A percentile compares a stretch with the other conserved stretches of the same genome.
Evolutionary conservation across 2,329 filamentous ascomycete species (phyloP).

Genomic region (Coniella vitis): DNA sequence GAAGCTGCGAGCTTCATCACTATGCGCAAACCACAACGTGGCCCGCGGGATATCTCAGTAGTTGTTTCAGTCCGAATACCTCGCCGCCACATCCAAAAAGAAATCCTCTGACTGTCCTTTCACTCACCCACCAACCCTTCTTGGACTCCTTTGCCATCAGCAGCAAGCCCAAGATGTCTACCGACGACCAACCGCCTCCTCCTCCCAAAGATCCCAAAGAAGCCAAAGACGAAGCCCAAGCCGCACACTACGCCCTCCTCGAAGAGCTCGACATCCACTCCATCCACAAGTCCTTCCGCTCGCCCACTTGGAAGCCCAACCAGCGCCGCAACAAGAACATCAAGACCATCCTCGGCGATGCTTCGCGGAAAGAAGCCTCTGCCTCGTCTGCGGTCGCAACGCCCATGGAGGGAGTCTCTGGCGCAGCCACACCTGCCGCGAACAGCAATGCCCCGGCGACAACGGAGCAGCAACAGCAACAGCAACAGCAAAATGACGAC

Average conservation of each 20-base stretch:
- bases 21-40: no score
- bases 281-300: slow-evolving; percentile 84
- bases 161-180: not conserved
- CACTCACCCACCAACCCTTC: no score
- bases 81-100: no score
- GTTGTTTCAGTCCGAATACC: no score
- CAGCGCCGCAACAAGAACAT: slow-evolving; percentile 98
- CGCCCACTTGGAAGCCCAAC: slow-evolving; percentile 81
- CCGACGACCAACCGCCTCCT: not conserved
- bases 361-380: slow-evolving; percentile 74
- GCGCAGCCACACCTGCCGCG: slow-evolving; percentile 60
- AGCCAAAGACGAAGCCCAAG: slow-evolving; percentile 55
- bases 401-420: slow-evolving; percentile 48
- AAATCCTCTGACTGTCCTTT: no score
- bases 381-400: slow-evolving; percentile 40
- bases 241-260: slow-evolving; percentile 79
- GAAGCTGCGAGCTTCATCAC: no score
- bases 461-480: slow-evolving; percentile 15
- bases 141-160: not conserved
- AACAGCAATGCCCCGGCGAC: slow-evolving; percentile 26
- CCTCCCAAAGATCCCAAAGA: slow-evolving; percentile 14
- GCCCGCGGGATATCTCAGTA: no score
- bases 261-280: slow-evolving; percentile 88
- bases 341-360: slow-evolving; percentile 90
- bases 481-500: slow-evolving; percentile 30